Conservation (phyloP, 2,329 filamentous ascomycete species). For the Eurotiales sp. region DNA sequence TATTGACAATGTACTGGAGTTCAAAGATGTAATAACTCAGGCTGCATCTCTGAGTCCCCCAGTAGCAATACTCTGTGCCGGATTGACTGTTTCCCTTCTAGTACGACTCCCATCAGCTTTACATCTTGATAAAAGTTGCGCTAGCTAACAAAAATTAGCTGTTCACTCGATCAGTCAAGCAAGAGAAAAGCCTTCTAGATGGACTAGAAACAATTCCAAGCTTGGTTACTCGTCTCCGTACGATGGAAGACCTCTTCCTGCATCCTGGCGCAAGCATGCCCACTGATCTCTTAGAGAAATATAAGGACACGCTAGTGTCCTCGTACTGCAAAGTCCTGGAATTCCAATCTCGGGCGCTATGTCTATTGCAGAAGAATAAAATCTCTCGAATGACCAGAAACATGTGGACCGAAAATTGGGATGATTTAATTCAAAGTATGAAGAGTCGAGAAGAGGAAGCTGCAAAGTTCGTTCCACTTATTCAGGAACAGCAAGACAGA, state of each 20-base stretch:
- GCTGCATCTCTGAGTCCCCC: no score
- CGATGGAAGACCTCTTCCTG: constrained; percentile 3
- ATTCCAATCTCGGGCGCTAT: background rate
- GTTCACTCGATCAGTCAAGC: no score
- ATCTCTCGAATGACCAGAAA: background rate
- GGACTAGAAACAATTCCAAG: constrained; percentile 2
- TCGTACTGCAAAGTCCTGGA: background rate
- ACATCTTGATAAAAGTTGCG: no score
- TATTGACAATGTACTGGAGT: no score
- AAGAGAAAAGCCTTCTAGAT: constrained; percentile 1
- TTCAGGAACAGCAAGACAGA: background rate
- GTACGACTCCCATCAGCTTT: no score
- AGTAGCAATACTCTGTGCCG: no score
- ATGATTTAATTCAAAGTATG: background rate
- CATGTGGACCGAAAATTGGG: background rate
- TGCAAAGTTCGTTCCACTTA: background rate
- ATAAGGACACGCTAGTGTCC: background rate
- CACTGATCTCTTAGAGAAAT: background rate
- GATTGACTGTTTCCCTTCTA: no score
- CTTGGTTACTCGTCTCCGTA: constrained; percentile 1
- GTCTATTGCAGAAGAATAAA: no score
- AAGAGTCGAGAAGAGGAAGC: background rate
- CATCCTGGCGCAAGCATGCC: background rate
- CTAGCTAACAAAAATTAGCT: no score
- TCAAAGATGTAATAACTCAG: no score